phyloP scores from a whole-genome alignment of 2,329 filamentous ascomycete species.

The Penicillium sp. region DNA sequence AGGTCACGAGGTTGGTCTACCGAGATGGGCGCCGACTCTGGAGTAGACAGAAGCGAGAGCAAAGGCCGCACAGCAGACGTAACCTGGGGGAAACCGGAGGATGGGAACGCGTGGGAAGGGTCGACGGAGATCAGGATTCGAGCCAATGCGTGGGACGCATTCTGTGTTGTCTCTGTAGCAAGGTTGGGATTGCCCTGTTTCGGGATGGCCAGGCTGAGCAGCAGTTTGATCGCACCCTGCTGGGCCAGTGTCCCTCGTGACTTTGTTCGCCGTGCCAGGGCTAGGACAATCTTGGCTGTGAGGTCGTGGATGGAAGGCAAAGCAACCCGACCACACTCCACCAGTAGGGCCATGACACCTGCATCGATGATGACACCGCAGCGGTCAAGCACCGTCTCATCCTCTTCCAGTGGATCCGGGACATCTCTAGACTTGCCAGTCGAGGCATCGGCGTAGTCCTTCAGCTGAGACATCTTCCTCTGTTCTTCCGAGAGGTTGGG shows the following conservation, averaged over 20 bases:
- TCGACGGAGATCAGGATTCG: slow-evolving; percentile 84
- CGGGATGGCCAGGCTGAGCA: slow-evolving; percentile 63
- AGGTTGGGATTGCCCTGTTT: slow-evolving; percentile 39
- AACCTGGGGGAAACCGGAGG: slow-evolving; percentile 65
- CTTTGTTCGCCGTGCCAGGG: slow-evolving; percentile 68
- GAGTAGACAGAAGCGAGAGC: slow-evolving; percentile 64
- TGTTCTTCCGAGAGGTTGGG: slow-evolving; percentile 81
- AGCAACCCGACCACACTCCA: slow-evolving; percentile 65
- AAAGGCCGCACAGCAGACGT: slow-evolving; percentile 80
- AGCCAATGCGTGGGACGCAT: slow-evolving; percentile 73
- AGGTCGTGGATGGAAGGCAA: slow-evolving; percentile 68
- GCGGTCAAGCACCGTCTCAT: slow-evolving; percentile 68
- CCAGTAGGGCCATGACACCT: slow-evolving; percentile 70
- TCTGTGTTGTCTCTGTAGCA: slow-evolving; percentile 45
- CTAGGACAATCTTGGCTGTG: slow-evolving; percentile 69
- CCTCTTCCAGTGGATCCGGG: slow-evolving; percentile 66
- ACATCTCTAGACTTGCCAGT: slow-evolving; percentile 62
- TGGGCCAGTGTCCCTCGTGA: slow-evolving; percentile 78
- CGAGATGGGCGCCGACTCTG: slow-evolving; percentile 53
- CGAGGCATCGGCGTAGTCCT: slow-evolving; percentile 85
- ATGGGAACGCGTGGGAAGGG: slow-evolving; percentile 77
- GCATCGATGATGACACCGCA: slow-evolving; percentile 76
- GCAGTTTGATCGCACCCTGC: slow-evolving; percentile 84
- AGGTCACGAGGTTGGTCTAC: slow-evolving; percentile 63
- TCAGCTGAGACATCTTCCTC: slow-evolving; percentile 84